Evolutionary conservation across 2,329 filamentous ascomycete genomes (phyloP), one percentile per base, ranked within the genome.

Genomic region (Ophiostoma piceae): DNA sequence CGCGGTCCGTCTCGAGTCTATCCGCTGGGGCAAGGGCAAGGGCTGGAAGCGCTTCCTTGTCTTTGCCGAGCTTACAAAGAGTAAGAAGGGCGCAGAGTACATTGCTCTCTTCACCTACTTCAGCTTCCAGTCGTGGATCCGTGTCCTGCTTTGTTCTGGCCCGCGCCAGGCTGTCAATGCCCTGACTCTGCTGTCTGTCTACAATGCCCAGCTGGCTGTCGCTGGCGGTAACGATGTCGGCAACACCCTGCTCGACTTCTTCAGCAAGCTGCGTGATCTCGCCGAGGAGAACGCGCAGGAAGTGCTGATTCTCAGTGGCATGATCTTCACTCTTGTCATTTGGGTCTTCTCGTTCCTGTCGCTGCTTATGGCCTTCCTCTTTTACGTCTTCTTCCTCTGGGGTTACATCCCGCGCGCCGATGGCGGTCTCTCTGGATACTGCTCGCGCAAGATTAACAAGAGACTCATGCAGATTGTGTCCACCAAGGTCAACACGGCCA

Each of bases 21-120:
- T 92, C 76, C 88, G 92, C n/a, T 78, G 90, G 71, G 90, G 89
- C 47, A 83, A 83, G 32, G 90, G 90, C 62, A 87, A 90, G 74
- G 95, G 95, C 41, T 99, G 90, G 87, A 90, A 89, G 75, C 86
- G 94, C 67, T 99, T 97, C 77, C 80, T 97, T n/a, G 92, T 97
- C 74, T 97, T 97, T 77, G 90, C 92, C 19, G 91, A 92, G 76
- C 82, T 97, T 77, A 97, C 94, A 14, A 95, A 94, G 80, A 93
- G 91, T 79, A 94, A 91, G 77, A 96, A 96, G 80, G 92, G 93
- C 22, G 89, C 89, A 70, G 92, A 97, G 78, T 97, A 97, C 76
- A 85, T 96, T 74, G 94, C 94, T 2, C 84, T 97, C 4, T 97
- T 97, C 78, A 91, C 92, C 37, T 97, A 96, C 78, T 97, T 96